Evolutionary conservation across 1,284 basidiomycete species (phyloP), one percentile per base, ranked within the genome.

Genomic region (Ganoderma lingzhi): DNA sequence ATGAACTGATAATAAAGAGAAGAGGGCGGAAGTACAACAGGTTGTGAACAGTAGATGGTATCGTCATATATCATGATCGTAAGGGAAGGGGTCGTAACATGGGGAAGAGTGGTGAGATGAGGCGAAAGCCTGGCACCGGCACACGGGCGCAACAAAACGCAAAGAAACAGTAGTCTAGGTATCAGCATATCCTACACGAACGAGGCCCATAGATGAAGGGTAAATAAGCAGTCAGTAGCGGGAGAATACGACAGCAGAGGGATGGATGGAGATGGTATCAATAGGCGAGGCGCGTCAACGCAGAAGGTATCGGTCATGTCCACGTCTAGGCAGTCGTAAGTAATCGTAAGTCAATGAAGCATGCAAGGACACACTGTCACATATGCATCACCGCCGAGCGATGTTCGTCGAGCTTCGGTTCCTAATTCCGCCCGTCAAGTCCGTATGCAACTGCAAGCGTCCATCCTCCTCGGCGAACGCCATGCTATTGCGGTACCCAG

Each of bases 391-490:
- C 41, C 78, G 74, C 62, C 78, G 68, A 19, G 69, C 71, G n/a
- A 78, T 67, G 66, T 75, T 79, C 45, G 77, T 78, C 12, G 71
- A 64, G 66, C 77, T 78, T 19, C 76, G 70, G 60, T 78, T 78
- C 59, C 76, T 71, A 60, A 75, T 73, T 2, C 73, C 74, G 32
- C 72, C 74, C 0, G 70, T 71, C 35, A 73, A 17, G 42, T 77
- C 75, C 17, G 65, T 71, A n/a, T 70, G 72, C 63, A 51, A 10
- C 3, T 51, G 48, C 48, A 78, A 44, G 17, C 77, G 66, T 2
- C 78, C 78, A 41, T 78, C 77, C 65, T 79, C 78, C 35, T 78
- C 77, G 1, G 75, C 69, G 23, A 75, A 71, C 15, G 73, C 77
- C n/a, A 78, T 70, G 58, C 78, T 79, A 53, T 70, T 78, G 32